These are phyloP conservation scores for Clavispora santaluciae DNA, from an alignment of 805 yeast genomes.

Conservation along the genomic window DNA sequence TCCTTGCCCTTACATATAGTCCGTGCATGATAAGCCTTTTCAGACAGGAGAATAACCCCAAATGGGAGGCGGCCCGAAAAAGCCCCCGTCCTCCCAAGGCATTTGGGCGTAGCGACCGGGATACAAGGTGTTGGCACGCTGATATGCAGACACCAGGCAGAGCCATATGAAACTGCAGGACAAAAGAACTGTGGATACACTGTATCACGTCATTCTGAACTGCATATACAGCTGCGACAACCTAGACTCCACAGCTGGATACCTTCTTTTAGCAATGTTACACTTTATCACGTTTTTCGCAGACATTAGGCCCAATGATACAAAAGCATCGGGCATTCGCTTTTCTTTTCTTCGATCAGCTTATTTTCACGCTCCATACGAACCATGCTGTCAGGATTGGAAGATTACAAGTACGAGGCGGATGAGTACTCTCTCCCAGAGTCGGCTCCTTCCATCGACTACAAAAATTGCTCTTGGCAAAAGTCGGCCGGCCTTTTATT, in stretches of 20 bases:
- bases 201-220: neutral
- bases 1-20: no score
- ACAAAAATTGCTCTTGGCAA: slow-evolving; percentile 52
- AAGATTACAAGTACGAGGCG: neutral
- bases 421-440: neutral
- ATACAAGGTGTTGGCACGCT: neutral
- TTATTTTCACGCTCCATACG: neutral
- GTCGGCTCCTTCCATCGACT: slow-evolving; percentile 32
- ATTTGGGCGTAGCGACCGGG: neutral
- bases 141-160: neutral
- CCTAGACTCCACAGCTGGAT: neutral
- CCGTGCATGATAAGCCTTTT: no score
- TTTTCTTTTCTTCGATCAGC: neutral
- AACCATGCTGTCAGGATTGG: neutral
- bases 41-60: neutral
- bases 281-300: neutral
- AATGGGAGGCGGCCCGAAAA: neutral
- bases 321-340: neutral
- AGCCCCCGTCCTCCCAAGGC: neutral
- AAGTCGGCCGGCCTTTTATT: slow-evolving; percentile 56
- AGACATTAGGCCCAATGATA: neutral
- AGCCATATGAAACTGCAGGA: neutral
- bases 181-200: neutral
- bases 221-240: neutral
- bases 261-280: neutral